Evolutionary conservation across 139 green algal genomes (phyloP).

Genomic region (Volvox africanus): DNA sequence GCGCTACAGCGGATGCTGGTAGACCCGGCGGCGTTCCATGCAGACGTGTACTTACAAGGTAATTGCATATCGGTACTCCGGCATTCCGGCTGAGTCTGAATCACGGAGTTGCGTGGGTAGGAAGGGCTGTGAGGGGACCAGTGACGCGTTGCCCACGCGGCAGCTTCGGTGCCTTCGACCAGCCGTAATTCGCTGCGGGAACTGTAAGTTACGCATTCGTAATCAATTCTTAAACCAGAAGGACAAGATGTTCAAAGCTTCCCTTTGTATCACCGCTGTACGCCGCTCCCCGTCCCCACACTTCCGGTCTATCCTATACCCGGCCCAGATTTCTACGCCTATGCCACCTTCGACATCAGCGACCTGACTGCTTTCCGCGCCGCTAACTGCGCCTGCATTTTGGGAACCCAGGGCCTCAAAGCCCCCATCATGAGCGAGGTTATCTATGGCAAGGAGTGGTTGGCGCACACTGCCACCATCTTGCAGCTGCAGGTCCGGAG

Average conservation of each 20-base stretch:
- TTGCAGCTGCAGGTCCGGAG: conserved; percentile 27
- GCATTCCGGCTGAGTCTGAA: too few species aligned
- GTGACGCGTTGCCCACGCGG: too few species aligned
- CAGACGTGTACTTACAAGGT: conserved; percentile 54
- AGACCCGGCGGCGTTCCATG: conserved; percentile 41
- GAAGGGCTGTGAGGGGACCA: not conserved
- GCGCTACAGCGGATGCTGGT: conserved; percentile 50
- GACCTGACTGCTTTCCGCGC: conserved; percentile 52
- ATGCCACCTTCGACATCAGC: conserved; percentile 55
- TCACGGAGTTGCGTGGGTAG: not conserved
- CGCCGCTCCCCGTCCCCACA: too few species aligned
- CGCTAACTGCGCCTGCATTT: conserved; percentile 45
- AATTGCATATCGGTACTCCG: too few species aligned
- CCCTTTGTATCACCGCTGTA: too few species aligned
- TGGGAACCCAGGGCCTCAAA: conserved; percentile 18
- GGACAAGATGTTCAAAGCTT: too few species aligned
- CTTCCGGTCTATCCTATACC: too few species aligned
- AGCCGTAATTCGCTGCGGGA: too few species aligned
- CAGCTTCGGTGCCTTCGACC: too few species aligned
- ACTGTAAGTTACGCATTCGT: too few species aligned
- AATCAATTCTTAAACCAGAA: too few species aligned
- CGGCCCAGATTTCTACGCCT: conserved; percentile 48
- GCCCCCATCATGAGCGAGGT: conserved; percentile 46
- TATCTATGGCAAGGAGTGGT: conserved; percentile 49
- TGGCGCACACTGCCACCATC: conserved; percentile 14